Conservation (phyloP, 2,329 filamentous ascomycete species). For the Escovopsis weberi region DNA sequence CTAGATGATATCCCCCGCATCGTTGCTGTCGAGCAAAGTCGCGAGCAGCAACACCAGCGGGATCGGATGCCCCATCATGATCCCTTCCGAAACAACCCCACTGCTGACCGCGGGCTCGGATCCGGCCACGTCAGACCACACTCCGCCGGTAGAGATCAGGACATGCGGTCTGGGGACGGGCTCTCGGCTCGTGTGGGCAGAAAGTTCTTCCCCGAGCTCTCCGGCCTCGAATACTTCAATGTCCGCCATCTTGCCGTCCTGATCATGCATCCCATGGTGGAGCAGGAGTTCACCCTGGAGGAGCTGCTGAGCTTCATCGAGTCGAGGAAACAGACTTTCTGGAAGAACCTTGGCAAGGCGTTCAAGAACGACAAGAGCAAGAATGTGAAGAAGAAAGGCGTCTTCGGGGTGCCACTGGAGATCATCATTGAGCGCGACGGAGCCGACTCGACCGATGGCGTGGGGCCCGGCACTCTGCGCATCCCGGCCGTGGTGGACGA, state of each 20-base stretch:
- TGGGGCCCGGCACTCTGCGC: constrained; percentile 78
- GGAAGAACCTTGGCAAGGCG: constrained; percentile 95
- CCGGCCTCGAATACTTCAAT: constrained; percentile 92
- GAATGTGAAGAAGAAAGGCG: constrained; percentile 74
- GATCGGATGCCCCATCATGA: constrained; percentile 38
- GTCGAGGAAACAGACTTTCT: constrained; percentile 80
- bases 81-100: constrained; percentile 47
- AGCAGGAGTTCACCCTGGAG: constrained; percentile 82
- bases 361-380: constrained; percentile 78
- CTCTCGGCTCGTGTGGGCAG: constrained; percentile 44
- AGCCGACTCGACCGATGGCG: constrained; percentile 93
- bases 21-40: constrained; percentile 86
- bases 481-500: constrained; percentile 95
- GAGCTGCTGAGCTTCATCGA: constrained; percentile 89
- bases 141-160: constrained; percentile 36
- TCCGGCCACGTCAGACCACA: constrained; percentile 54
- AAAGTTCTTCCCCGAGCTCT: constrained; percentile 91
- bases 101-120: constrained; percentile 28
- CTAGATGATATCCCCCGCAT: constrained; percentile 94
- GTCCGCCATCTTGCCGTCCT: constrained; percentile 89
- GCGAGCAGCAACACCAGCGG: constrained; percentile 72
- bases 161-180: constrained; percentile 36
- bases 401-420: constrained; percentile 84
- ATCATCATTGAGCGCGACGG: constrained; percentile 83
- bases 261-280: constrained; percentile 84